phyloP scores from a whole-genome alignment of 371 early-diverging fungal species.

The Basidiobolus meristosporus region DNA sequence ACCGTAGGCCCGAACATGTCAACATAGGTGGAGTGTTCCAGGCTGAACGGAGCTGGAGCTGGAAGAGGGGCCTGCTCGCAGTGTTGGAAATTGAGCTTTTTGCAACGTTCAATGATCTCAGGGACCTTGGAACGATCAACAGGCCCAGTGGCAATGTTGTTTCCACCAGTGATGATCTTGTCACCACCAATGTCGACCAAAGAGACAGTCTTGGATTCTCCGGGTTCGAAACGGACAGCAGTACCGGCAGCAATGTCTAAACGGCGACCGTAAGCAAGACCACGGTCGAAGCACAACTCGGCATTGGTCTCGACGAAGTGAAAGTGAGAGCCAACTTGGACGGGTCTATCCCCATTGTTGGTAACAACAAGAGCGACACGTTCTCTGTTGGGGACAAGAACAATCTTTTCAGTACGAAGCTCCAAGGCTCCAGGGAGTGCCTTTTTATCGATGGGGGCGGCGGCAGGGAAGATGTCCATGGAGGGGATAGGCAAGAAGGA shows the following conservation, averaged over 20 bases:
- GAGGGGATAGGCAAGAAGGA: slow-evolving; percentile 61
- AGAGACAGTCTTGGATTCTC: slow-evolving; percentile 63
- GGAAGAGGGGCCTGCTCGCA: neutral
- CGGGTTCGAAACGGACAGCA: slow-evolving; percentile 58
- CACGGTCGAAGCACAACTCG: slow-evolving; percentile 58
- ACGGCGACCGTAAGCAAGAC: slow-evolving; percentile 57
- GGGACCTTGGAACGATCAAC: slow-evolving; percentile 25
- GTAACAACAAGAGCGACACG: slow-evolving; percentile 49
- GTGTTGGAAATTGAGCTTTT: neutral
- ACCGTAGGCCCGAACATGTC: slow-evolving; percentile 83
- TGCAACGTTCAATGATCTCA: slow-evolving; percentile 11
- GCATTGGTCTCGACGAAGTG: slow-evolving; percentile 84
- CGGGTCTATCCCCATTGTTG: slow-evolving; percentile 81
- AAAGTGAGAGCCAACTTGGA: slow-evolving; percentile 86
- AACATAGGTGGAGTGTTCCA: slow-evolving; percentile 61
- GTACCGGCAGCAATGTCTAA: slow-evolving; percentile 77
- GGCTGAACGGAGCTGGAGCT: slow-evolving; percentile 15
- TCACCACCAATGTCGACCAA: slow-evolving; percentile 71
- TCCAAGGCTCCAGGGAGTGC: slow-evolving; percentile 45
- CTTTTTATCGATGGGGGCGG: slow-evolving; percentile 7
- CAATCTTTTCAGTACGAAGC: slow-evolving; percentile 33
- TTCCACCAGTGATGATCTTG: slow-evolving; percentile 65
- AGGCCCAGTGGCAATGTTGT: slow-evolving; percentile 50
- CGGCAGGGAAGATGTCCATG: slow-evolving; percentile 20
- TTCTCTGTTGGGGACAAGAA: slow-evolving; percentile 43